These are phyloP conservation scores for Urtica urens DNA, from an alignment of 306 rosid species.

Conservation along the genomic window DNA sequence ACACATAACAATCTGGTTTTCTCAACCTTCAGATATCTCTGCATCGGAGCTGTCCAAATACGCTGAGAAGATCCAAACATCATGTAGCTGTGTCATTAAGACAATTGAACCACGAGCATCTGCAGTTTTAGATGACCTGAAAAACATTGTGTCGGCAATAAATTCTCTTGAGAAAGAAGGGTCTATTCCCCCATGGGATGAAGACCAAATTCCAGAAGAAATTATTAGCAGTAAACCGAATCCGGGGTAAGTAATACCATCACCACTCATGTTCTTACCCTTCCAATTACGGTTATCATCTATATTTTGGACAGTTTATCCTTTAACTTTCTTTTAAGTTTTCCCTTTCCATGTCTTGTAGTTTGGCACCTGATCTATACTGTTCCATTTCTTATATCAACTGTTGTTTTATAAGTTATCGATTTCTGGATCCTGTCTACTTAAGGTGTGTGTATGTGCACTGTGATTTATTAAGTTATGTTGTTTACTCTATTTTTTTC, in stretches of 20 bases:
- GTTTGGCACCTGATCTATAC: neutral
- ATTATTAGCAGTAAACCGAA: slow-evolving; percentile 64
- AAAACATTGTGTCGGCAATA: slow-evolving; percentile 53
- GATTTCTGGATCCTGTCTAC: neutral
- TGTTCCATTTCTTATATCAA: neutral
- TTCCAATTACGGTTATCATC: too few relatives aligned
- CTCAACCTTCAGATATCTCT: slow-evolving; percentile 47
- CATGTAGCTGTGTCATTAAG: slow-evolving; percentile 85
- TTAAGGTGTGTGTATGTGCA: neutral
- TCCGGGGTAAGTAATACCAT: slow-evolving; percentile 53
- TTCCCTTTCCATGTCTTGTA: neutral
- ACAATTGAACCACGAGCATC: slow-evolving; percentile 77
- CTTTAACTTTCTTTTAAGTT: neutral
- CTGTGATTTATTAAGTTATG: neutral
- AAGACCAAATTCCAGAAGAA: slow-evolving; percentile 88
- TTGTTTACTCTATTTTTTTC: neutral
- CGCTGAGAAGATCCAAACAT: slow-evolving; percentile 63
- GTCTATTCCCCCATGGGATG: slow-evolving; percentile 63
- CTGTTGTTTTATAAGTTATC: neutral
- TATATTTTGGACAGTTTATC: neutral
- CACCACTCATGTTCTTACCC: slow-evolving; percentile 7
- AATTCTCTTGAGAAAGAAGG: slow-evolving; percentile 60
- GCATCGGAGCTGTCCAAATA: slow-evolving; percentile 64
- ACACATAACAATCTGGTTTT: too few relatives aligned
- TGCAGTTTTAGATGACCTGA: slow-evolving; percentile 65